phyloP scores from a whole-genome alignment of 306 rosid genomes.

The Ceratonia siliqua region DNA sequence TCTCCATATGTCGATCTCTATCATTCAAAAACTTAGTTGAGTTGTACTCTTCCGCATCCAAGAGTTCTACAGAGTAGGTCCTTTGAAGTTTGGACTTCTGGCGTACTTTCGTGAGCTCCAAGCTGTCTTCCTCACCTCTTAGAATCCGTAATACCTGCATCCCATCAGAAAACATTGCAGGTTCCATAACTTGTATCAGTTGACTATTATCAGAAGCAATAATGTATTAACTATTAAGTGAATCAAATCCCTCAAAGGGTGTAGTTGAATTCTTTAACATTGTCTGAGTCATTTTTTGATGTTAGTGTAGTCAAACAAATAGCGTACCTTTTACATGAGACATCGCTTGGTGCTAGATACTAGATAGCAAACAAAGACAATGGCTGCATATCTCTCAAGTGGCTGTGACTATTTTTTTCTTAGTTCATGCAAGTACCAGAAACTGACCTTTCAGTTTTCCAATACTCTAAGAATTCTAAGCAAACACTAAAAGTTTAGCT shows the following conservation, averaged over 20 bases:
- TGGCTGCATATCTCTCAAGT: too few relatives aligned
- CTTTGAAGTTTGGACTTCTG: conserved; percentile 62
- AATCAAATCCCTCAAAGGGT: too few relatives aligned
- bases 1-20: conserved; percentile 54
- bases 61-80: conserved; percentile 81
- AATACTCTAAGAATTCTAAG: too few relatives aligned
- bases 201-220: not conserved
- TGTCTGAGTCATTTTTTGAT: too few relatives aligned
- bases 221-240: not conserved
- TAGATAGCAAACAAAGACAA: too few relatives aligned
- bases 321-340: not conserved
- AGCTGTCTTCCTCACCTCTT: conserved; percentile 54
- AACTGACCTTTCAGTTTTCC: too few relatives aligned
- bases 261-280: too few relatives aligned
- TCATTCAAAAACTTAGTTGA: conserved; percentile 66
- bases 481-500: too few relatives aligned
- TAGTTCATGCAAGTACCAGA: too few relatives aligned
- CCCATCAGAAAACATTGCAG: not conserved
- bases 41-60: conserved; percentile 84
- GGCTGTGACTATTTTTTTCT: not conserved
- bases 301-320: too few relatives aligned
- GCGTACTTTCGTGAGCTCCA: conserved; percentile 39
- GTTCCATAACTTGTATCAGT: not conserved
- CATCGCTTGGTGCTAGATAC: not conserved
- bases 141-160: conserved; percentile 63